Evolutionary conservation across 202 grass and related monocot genomes (phyloP), one percentile per base, ranked within the genome.

Genomic region (Zizania palustris): DNA sequence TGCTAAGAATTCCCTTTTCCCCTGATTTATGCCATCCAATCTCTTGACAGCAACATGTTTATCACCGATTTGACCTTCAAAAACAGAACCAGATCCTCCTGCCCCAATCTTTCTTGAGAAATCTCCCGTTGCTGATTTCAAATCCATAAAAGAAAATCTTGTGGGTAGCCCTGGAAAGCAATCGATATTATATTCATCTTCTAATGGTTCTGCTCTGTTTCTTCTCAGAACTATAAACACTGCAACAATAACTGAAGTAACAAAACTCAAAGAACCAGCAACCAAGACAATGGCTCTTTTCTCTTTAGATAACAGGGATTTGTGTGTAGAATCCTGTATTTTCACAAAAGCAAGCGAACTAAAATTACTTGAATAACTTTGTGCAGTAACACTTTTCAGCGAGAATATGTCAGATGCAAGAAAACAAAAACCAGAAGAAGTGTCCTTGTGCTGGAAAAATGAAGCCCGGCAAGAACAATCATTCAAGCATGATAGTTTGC

Each of bases 51-150:
- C 89, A 38, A 88, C 44, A 12, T 79, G 55, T 35, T 72, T 81
- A 37, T 83, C 72, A 72, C 22, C 39, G 22, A 80, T 75, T 6
- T 80, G 5, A 63, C 82, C 85, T 72, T 83, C 69, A 22, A 79
- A 91, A 79, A 85, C 74, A 6, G 85, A 79, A 54, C 89, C 78
- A 19, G 80, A 92, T 57, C 89, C 89, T 57, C 82, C 79, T 53
- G 6, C 44, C 45, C 78, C 85, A 28, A 88, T 63, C n/a, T 45
- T 79, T 36, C 36, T 69, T 4, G 82, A 86, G 21, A 88, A 86
- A 77, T 86, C 65, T 37, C 5, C 20, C 16, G 82, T 85, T 41
- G 82, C 82, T 6, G 11, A 61, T 54, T 83, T 89, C 79, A 92
- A 76, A 14, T 72, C 20, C 57, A 51, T 14, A 63, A 85, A 85